These are phyloP conservation scores for Trichoderma asperelloides DNA, from an alignment of 495 filamentous ascomycete species.

Conservation along the genomic window DNA sequence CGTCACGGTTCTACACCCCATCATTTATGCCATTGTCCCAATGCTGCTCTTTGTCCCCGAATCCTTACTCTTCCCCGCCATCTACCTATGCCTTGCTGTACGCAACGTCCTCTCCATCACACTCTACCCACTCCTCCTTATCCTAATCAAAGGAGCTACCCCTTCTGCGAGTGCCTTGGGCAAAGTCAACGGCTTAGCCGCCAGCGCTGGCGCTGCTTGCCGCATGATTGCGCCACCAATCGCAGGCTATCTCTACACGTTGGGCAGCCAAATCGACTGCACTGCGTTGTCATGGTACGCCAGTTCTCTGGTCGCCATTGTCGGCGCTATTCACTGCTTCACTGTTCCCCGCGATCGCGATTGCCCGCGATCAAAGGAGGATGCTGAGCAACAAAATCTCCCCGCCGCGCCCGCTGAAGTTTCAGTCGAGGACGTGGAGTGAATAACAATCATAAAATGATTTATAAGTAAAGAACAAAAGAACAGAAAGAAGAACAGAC, in stretches of 20 bases:
- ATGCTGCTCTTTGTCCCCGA: slow-evolving; percentile 55
- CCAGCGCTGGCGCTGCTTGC: slow-evolving; percentile 67
- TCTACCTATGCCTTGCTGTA: slow-evolving; percentile 61
- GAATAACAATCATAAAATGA: neutral
- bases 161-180: slow-evolving; percentile 58
- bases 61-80: slow-evolving; percentile 50
- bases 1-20: slow-evolving; percentile 65
- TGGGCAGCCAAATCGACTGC: slow-evolving; percentile 56
- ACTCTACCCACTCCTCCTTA: slow-evolving; percentile 68
- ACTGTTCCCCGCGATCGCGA: slow-evolving; percentile 43
- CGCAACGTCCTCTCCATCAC: slow-evolving; percentile 72
- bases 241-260: slow-evolving; percentile 64
- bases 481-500: neutral
- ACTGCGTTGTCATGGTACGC: slow-evolving; percentile 75
- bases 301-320: slow-evolving; percentile 56
- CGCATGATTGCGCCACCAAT: slow-evolving; percentile 69
- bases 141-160: slow-evolving; percentile 76
- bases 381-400: neutral
- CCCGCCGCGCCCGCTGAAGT: neutral
- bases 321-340: slow-evolving; percentile 62
- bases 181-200: slow-evolving; percentile 73
- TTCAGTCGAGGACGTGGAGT: slow-evolving; percentile 3
- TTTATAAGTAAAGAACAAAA: neutral
- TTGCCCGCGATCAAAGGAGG: slow-evolving; percentile 7
- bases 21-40: slow-evolving; percentile 68